Evolutionary conservation across 208 protist species (phyloP), one percentile per base, ranked within the genome.

Genomic region (Acanthamoeba royreba): DNA sequence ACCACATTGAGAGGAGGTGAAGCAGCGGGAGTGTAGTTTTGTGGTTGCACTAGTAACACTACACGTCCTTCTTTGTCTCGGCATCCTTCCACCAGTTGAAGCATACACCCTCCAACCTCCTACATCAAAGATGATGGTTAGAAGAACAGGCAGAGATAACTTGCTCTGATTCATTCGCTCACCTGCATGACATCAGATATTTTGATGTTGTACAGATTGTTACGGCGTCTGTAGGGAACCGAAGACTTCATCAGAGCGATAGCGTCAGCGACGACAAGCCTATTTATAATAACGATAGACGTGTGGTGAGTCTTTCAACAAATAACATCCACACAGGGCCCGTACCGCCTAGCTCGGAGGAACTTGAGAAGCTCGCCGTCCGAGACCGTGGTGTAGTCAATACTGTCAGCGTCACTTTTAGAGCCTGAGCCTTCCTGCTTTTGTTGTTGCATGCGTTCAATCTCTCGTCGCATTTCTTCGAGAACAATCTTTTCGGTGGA

Each of bases 121-220:
- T 61, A 22, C 17, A 22, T 28, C 25, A 22, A 61, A 22, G 19
- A 61, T 61, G 52, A 61, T 61, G 22, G 22, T 61, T 17, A 61
- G 17, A 61, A 61, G 52, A 61, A 61, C 17, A 22, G 17, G 17
- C 25, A 22, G 22, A 28, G 52, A 61, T 25, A 28, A 22, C 17
- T 28, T 25, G 22, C 52, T 28, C 52, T 28, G 19, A 61, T 61
- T 28, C 52, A 28, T 25, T 61, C 52, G 17, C 52, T 61, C 52
- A 28, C 52, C 19, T 81, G 33, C 38, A 81, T 81, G 8, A 81
- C 69, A 25, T 81, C 69, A n/a, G 69, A 17, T n/a, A 81, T 40
- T n/a, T 81, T 40, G 42, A 81, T 81, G 69, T 81, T 42, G 69
- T 81, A 81, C 38, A 81, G 69, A 38, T 81, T 81, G 69, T 81